Evolutionary conservation across 2,329 filamentous ascomycete species (phyloP), one percentile per base, ranked within the genome.

Genomic region (Fusarium sp.): DNA sequence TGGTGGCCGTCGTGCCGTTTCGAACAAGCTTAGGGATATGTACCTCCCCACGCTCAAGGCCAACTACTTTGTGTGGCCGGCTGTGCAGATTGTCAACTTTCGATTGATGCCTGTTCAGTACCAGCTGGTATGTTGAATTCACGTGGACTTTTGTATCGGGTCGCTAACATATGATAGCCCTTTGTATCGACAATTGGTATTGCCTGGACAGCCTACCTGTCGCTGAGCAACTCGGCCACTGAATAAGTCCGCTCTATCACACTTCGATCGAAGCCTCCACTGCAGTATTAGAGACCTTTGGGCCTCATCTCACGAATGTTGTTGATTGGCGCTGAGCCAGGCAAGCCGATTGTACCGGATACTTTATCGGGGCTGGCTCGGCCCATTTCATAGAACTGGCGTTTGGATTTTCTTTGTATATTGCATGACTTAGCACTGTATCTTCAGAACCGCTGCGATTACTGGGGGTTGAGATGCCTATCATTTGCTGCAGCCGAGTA

Each of bases 161-260:
- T 42, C 29, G 14, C 61, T 70, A 53, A 70, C 37, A 1, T 32
- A n/a, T 6, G 38, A 3, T 31, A 97, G 93, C 94, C 94, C 1
- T 98, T 99, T 73, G 94, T 97, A 9, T 97, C 94, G 14, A 96
- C 92, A 9, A 79, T 99, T 52, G 94, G 94, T 82, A 98, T 98
- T 70, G 93, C 93, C 31, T 98, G 94, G 95, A 98, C 95, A 10
- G 94, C 93, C 17, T 99, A 97, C 76, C 86, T 99, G 10, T 97
- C 93, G 3, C 84, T 99, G 47, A 91, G 90, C 60, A 98, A 98
- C 78, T 89, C 93, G 6, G 82, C 92, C 3, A 92, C 96, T 57
- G 90, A 94, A 27, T 70, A 67, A 57, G 64, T 19, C 10, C 6
- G 7, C 32, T 25, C 3, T 3, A 13, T 4, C 9, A 29, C 4